A percentile compares a stretch with the other conserved stretches of the same genome.
These are phyloP conservation scores for Mycosphaerella sp. DNA, from an alignment of 2,329 filamentous ascomycete genomes.

Conservation along the genomic window DNA sequence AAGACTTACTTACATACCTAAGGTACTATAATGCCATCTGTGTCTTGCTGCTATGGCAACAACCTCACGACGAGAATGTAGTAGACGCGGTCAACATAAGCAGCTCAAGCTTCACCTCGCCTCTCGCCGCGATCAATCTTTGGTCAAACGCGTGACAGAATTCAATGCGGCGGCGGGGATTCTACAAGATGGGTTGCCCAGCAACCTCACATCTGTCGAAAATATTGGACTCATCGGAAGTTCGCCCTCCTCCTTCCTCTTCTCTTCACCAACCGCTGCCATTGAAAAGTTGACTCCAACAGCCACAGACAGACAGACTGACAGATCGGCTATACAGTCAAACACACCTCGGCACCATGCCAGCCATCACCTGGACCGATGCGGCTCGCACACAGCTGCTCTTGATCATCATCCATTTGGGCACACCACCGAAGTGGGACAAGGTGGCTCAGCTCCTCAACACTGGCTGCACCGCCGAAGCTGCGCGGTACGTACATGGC, in stretches of 20 bases:
- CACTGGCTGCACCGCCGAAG: constrained; percentile 1
- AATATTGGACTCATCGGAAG: background rate
- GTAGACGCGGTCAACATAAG: too few species aligned
- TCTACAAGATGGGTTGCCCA: background rate
- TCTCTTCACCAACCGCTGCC: background rate
- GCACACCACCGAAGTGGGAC: constrained; percentile 15
- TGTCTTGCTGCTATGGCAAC: too few species aligned
- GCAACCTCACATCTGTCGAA: background rate
- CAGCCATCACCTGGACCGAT: constrained; percentile 1
- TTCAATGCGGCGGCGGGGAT: background rate
- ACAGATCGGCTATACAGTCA: too few species aligned
- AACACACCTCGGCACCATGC: background rate
- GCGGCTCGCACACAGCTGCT: constrained; percentile 1
- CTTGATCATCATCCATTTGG: constrained; percentile 2
- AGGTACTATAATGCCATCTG: too few species aligned
- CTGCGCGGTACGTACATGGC: background rate
- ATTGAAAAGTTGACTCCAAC: background rate
- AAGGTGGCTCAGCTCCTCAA: background rate
- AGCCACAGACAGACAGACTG: too few species aligned
- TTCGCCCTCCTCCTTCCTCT: background rate
- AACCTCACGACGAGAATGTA: too few species aligned
- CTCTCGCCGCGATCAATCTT: too few species aligned
- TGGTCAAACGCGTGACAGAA: background rate
- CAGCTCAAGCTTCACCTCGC: too few species aligned
- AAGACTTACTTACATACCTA: too few species aligned